These are phyloP conservation scores for Scutellaria baicalensis DNA, from an alignment of 257 asterid genomes.

Conservation along the genomic window DNA sequence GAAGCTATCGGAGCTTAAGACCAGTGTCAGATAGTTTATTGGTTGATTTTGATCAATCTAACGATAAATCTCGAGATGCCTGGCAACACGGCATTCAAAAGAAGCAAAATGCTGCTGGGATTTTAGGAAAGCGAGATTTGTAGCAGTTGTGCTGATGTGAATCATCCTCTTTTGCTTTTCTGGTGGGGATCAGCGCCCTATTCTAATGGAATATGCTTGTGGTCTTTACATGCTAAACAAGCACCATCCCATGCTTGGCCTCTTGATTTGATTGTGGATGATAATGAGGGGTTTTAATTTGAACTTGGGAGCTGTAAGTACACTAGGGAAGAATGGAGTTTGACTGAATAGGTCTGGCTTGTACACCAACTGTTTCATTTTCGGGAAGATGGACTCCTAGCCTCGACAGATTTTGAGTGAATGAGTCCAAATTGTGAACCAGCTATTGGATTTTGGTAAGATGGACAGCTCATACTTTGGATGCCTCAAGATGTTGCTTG, in stretches of 20 bases:
- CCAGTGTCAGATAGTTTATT: conserved; percentile 46
- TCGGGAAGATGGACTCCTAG: background rate
- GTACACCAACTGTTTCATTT: conserved; percentile 1
- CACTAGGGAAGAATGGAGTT: background rate
- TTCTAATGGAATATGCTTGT: conserved; percentile 3
- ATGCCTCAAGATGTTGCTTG: conserved; percentile 10
- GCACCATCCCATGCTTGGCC: conserved; percentile 1
- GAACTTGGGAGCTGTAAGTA: background rate
- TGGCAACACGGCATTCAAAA: conserved; percentile 52
- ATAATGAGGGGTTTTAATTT: background rate
- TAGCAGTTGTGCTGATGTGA: conserved; percentile 21
- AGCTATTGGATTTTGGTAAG: background rate
- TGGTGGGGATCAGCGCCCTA: conserved; percentile 5
- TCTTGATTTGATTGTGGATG: conserved; percentile 1
- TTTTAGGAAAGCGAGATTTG: conserved; percentile 42
- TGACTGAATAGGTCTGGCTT: background rate
- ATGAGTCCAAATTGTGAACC: background rate
- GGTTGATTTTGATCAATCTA: conserved; percentile 61
- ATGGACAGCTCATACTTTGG: conserved; percentile 1
- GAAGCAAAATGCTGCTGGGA: conserved; percentile 23
- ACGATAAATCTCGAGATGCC: conserved; percentile 64
- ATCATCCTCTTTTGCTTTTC: background rate
- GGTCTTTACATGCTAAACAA: background rate
- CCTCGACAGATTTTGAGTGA: background rate
- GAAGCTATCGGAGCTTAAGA: conserved; percentile 53